Evolutionary conservation across 1,139 yeast genomes (phyloP).

Genomic region (Dujonia santamariae): DNA sequence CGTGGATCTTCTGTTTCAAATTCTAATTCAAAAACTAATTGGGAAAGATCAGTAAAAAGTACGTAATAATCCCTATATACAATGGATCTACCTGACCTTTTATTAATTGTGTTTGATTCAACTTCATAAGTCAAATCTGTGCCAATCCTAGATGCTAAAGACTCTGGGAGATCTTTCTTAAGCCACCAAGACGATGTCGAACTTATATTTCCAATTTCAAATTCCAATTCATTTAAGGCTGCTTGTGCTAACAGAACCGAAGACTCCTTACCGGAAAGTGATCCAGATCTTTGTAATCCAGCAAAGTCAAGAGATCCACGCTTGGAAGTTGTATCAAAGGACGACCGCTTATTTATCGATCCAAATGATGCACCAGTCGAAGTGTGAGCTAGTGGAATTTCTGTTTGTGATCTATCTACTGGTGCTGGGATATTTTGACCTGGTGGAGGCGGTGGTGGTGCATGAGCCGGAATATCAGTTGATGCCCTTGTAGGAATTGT

Average conservation of each 20-base stretch:
- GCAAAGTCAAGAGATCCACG: slow-evolving; percentile 16
- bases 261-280: slow-evolving; percentile 11
- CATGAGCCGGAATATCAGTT: slow-evolving; percentile 7
- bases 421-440: slow-evolving; percentile 18
- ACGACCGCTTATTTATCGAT: slow-evolving; percentile 11
- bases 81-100: slow-evolving; percentile 55
- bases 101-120: slow-evolving; percentile 53
- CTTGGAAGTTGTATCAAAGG: slow-evolving; percentile 8
- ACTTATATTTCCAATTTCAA: slow-evolving; percentile 31
- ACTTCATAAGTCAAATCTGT: slow-evolving; percentile 59
- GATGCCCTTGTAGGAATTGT: slow-evolving; percentile 10
- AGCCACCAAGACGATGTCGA: slow-evolving; percentile 63
- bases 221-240: slow-evolving; percentile 23
- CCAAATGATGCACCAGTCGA: slow-evolving; percentile 26
- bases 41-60: slow-evolving; percentile 71
- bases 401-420: no score
- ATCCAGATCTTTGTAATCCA: slow-evolving; percentile 11
- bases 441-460: slow-evolving; percentile 15
- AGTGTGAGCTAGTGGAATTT: slow-evolving; percentile 13
- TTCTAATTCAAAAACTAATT: slow-evolving; percentile 54
- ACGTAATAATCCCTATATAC: slow-evolving; percentile 68
- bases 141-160: slow-evolving; percentile 40
- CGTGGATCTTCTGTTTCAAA: slow-evolving; percentile 58
- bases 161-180: slow-evolving; percentile 56
- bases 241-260: slow-evolving; percentile 29